Percentiles rank a stretch among this genome's conserved stretches.
Conservation (phyloP, 23 red algal species). For the Gracilaria vermiculophylla region DNA sequence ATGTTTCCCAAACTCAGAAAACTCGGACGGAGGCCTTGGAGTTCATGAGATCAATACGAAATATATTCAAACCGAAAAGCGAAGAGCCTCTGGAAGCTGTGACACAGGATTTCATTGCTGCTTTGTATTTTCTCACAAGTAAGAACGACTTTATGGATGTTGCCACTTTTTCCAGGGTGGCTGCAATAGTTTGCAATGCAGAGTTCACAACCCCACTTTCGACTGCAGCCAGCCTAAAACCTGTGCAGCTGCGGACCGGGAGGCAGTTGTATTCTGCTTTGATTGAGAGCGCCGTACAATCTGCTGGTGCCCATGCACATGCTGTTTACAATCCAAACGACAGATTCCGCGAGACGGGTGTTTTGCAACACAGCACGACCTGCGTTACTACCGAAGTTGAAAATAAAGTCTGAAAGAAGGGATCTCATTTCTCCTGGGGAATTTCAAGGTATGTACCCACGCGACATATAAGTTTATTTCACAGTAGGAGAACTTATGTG, state of each 20-base stretch:
- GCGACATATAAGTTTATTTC: slow-evolving; percentile 85
- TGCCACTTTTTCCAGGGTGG: slow-evolving; percentile 58
- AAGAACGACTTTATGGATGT: slow-evolving; percentile 83
- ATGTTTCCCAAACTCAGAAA: slow-evolving; percentile 98
- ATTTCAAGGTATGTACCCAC: slow-evolving; percentile 61
- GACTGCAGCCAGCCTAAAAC: slow-evolving; percentile 79
- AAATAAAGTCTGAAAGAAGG: slow-evolving; percentile 58
- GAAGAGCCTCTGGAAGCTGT: slow-evolving; percentile 95
- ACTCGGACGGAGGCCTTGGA: slow-evolving; percentile 85
- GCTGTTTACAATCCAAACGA: slow-evolving; percentile 3
- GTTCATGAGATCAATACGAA: slow-evolving; percentile 75
- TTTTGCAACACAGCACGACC: slow-evolving; percentile 12
- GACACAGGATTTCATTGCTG: slow-evolving; percentile 97
- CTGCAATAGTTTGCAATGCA: slow-evolving; percentile 58
- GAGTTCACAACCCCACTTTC: slow-evolving; percentile 67
- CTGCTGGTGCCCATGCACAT: background rate
- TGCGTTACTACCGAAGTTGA: slow-evolving; percentile 53
- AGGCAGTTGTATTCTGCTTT: slow-evolving; percentile 84
- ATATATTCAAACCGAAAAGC: slow-evolving; percentile 85
- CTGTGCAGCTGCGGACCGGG: slow-evolving; percentile 92
- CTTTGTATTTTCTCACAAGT: slow-evolving; percentile 70
- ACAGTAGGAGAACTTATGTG: slow-evolving; percentile 83
- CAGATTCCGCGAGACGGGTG: slow-evolving; percentile 8
- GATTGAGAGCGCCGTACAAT: slow-evolving; percentile 60
- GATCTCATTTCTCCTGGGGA: slow-evolving; percentile 13